These are phyloP conservation scores for Tylopilus intermedius DNA, from an alignment of 768 basidiomycete species.

Conservation along the genomic window DNA sequence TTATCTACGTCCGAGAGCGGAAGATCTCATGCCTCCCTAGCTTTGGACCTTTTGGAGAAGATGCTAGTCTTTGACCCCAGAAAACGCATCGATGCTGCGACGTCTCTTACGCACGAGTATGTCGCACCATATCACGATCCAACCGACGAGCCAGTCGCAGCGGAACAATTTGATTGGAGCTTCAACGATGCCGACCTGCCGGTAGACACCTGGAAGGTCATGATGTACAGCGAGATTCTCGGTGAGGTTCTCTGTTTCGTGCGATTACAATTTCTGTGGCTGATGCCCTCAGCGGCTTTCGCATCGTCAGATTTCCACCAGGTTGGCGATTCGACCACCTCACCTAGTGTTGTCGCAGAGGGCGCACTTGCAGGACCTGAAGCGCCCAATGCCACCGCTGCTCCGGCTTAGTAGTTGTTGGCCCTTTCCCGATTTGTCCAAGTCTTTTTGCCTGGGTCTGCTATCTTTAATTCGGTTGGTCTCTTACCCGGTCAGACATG, in stretches of 20 bases:
- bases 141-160: slow-evolving; percentile 91
- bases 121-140: slow-evolving; percentile 98
- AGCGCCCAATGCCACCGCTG: slow-evolving; percentile 14
- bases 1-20: not conserved
- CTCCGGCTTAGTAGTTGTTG: slow-evolving; percentile 13
- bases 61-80: slow-evolving; percentile 99
- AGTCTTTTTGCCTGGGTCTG: not conserved
- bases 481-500: not conserved
- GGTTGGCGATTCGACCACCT: slow-evolving; percentile 50
- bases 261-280: not conserved
- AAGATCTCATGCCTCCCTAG: slow-evolving; percentile 36
- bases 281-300: not conserved
- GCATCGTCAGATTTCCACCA: slow-evolving; percentile 68
- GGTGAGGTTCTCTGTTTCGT: slow-evolving; percentile 46
- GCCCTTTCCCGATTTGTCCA: not conserved
- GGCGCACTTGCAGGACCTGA: slow-evolving; percentile 70
- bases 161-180: slow-evolving; percentile 96
- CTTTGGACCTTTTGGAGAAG: slow-evolving; percentile 92
- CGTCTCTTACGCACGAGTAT: slow-evolving; percentile 89
- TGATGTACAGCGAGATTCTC: slow-evolving; percentile 99
- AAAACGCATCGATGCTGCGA: slow-evolving; percentile 91
- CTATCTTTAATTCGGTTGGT: slow-evolving; percentile 15
- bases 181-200: slow-evolving; percentile 99
- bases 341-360: slow-evolving; percentile 40
- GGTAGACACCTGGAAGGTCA: slow-evolving; percentile 99